These are phyloP conservation scores for Amylostereum areolatum DNA, from an alignment of 1,284 basidiomycete species.

Conservation along the genomic window DNA sequence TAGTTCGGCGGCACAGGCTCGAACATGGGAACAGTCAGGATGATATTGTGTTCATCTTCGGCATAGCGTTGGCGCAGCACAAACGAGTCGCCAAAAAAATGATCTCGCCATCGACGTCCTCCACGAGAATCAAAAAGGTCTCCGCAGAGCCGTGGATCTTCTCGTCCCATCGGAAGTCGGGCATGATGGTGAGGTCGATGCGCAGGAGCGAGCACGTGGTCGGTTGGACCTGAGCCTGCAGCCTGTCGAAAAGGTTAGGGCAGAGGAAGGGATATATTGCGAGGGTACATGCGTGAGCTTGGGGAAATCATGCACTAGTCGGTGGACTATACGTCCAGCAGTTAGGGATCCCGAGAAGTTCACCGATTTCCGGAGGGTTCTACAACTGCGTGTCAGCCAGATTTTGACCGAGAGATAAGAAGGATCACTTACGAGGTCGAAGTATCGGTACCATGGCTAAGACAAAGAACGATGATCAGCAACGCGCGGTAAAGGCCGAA, in stretches of 20 bases:
- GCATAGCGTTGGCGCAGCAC: slow-evolving; percentile 89
- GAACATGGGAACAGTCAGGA: slow-evolving; percentile 93
- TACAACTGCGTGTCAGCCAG: slow-evolving; percentile 16
- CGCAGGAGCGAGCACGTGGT: too few relatives aligned
- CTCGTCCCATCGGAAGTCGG: slow-evolving; percentile 97
- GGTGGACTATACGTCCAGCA: slow-evolving; percentile 89
- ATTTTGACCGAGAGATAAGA: neutral
- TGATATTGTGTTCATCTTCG: slow-evolving; percentile 90
- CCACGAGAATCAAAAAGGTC: slow-evolving; percentile 89
- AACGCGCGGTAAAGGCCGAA: slow-evolving; percentile 3
- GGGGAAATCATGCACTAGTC: slow-evolving; percentile 96
- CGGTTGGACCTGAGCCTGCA: slow-evolving; percentile 95
- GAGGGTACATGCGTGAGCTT: slow-evolving; percentile 71
- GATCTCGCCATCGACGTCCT: slow-evolving; percentile 96
- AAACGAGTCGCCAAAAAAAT: slow-evolving; percentile 93
- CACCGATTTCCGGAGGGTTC: slow-evolving; percentile 83
- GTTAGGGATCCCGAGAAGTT: slow-evolving; percentile 90
- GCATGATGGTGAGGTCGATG: slow-evolving; percentile 83
- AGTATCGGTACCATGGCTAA: slow-evolving; percentile 94
- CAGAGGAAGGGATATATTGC: neutral
- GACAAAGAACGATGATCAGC: neutral
- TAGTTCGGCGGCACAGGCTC: slow-evolving; percentile 98
- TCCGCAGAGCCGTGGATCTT: slow-evolving; percentile 87
- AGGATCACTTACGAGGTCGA: slow-evolving; percentile 61
- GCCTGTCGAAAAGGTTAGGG: slow-evolving; percentile 32